phyloP scores from a whole-genome alignment of 2,329 filamentous ascomycete genomes.

The Cordyceps militaris region DNA sequence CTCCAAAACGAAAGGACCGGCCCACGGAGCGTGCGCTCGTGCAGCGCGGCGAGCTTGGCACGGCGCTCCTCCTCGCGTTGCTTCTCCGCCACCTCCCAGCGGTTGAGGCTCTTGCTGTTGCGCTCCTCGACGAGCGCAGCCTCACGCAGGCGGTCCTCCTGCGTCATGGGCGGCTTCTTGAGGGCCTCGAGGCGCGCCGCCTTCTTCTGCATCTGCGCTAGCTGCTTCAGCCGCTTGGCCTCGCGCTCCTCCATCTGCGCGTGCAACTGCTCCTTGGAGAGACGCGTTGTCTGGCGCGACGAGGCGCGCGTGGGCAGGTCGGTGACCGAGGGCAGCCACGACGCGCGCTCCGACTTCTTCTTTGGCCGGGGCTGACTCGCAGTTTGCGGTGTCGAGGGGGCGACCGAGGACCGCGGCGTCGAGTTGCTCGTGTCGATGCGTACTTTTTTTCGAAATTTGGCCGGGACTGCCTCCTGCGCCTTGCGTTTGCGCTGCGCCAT shows the following conservation, averaged over 20 bases:
- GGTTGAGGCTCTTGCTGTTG: constrained; percentile 83
- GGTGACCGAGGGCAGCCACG: constrained; percentile 48
- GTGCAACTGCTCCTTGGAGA: constrained; percentile 56
- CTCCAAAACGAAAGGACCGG: constrained; percentile 92
- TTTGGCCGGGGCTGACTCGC: constrained; percentile 41
- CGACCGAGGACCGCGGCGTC: constrained; percentile 24
- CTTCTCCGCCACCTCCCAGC: constrained; percentile 92
- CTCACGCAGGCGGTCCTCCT: constrained; percentile 76
- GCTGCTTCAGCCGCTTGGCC: constrained; percentile 61
- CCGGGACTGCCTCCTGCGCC: constrained; percentile 65
- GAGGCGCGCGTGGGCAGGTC: constrained; percentile 54
- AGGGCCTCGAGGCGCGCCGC: constrained; percentile 64
- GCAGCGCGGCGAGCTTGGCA: constrained; percentile 77
- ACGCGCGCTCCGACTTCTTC: constrained; percentile 54
- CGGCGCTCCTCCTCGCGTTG: constrained; percentile 76
- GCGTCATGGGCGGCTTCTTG: constrained; percentile 77
- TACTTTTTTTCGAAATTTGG: constrained; percentile 66
- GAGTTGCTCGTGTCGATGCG: constrained; percentile 52
- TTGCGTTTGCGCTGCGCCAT: constrained; percentile 71
- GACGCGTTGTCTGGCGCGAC: constrained; percentile 49
- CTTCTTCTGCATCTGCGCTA: constrained; percentile 60
- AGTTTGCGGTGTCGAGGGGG: constrained; percentile 27
- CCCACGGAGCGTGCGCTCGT: constrained; percentile 78
- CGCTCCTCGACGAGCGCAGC: constrained; percentile 76
- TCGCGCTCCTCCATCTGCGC: constrained; percentile 69